Evolutionary conservation across 306 rosid species (phyloP), one percentile per base, ranked within the genome.

Genomic region (Prunus mume): DNA sequence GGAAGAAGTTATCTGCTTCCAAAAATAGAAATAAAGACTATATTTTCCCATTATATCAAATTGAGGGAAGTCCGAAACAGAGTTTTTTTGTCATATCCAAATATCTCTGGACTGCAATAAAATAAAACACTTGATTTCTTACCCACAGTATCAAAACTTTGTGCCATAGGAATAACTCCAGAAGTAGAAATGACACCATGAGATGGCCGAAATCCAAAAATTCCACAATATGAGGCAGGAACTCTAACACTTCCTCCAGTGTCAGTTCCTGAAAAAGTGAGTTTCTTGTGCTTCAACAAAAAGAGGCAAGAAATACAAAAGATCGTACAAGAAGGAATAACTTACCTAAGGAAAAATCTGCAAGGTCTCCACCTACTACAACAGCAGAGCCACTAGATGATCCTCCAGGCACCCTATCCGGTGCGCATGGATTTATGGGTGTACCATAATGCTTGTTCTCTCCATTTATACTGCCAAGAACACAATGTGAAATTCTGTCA

Each of bases 161-260:
- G 99, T 28, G 99, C 88, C 97, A 92, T 77, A 32, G 99, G 99
- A 73, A 66, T 80, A 62, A 90, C 97, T 79, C 97, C 96, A 13
- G 84, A 69, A 75, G 81, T 80, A 62, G 93, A 86, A 84, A 95
- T 55, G 76, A 76, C 79, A 68, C 78, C 93, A 61, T 88, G 97
- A 71, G 99, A 90, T 73, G 99, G 97, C 71, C 97, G 91, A 72
- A 95, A 89, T 58, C 99, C 99, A 30, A 90, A 87, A 85, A 90
- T 89, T 79, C 99, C 93, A 82, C 99, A 95, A 58, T 89, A 87
- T 2, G 99, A 88, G 72, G 99, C 93, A 20, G 97, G 97, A 60
- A 92, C 88, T 85, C 99, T 92, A 38, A 95, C 88, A 83, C 99
- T 95, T 69, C 90, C 99, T 72, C 97, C 99, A 2, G 97, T 95